phyloP scores from a whole-genome alignment of 83 land plant species.

The Isoetes engelmannii region DNA sequence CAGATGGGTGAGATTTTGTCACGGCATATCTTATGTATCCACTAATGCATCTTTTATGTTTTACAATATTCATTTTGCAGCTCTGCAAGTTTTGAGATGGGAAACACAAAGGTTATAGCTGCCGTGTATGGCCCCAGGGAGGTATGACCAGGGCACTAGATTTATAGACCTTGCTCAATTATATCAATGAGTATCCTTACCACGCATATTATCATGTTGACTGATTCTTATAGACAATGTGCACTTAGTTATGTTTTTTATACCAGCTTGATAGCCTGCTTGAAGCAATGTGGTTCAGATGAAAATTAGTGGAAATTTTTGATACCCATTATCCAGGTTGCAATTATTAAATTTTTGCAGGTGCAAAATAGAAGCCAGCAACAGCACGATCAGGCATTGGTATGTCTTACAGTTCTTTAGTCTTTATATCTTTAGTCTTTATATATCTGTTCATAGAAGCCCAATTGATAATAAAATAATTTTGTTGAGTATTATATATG shows the following conservation, averaged over 20 bases:
- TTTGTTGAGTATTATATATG: not conserved
- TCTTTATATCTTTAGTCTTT: not conserved
- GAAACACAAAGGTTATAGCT: constrained; percentile 94
- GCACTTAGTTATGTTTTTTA: not conserved
- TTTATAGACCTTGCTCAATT: not conserved
- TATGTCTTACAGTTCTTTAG: constrained; percentile 5
- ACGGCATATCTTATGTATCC: not conserved
- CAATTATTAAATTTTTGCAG: constrained; percentile 26
- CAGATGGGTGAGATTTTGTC: constrained; percentile 63
- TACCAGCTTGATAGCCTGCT: not conserved
- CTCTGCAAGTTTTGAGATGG: constrained; percentile 95
- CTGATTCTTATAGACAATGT: not conserved
- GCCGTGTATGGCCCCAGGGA: constrained; percentile 96
- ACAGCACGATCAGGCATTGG: constrained; percentile 73
- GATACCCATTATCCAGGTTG: too few species aligned
- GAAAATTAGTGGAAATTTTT: too few species aligned
- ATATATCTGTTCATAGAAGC: not conserved
- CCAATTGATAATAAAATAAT: not conserved
- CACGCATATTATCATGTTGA: not conserved
- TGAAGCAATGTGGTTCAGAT: not conserved
- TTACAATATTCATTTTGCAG: constrained; percentile 23
- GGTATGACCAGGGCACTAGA: constrained; percentile 27
- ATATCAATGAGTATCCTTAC: not conserved
- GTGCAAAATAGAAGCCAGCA: constrained; percentile 78
- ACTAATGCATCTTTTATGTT: not conserved